phyloP scores from a whole-genome alignment of 73 alveolate genomes.

The Effrenium voratum region DNA sequence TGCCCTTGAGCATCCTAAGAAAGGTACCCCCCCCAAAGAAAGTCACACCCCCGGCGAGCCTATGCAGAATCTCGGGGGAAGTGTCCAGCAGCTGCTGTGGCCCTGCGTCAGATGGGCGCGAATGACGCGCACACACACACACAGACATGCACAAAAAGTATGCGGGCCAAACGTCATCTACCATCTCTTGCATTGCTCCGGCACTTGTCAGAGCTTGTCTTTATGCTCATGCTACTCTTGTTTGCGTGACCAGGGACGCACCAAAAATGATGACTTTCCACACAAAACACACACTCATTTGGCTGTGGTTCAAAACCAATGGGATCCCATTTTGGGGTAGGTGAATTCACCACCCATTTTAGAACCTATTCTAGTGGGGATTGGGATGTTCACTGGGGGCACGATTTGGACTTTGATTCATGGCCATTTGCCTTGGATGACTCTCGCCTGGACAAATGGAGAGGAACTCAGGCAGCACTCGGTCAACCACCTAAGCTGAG shows the following conservation, averaged over 20 bases:
- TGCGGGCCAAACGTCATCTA: too few species aligned
- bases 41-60: too few species aligned
- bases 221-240: too few species aligned
- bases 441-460: slow-evolving; percentile 70
- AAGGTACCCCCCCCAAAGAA: too few species aligned
- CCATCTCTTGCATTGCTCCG: too few species aligned
- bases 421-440: not conserved
- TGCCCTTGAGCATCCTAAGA: too few species aligned
- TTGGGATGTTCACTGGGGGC: not conserved
- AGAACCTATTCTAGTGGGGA: not conserved
- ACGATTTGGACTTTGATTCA: not conserved
- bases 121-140: too few species aligned
- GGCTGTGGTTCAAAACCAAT: not conserved
- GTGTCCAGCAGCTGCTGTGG: slow-evolving; percentile 68
- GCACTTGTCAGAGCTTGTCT: too few species aligned
- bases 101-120: slow-evolving; percentile 4
- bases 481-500: slow-evolving; percentile 40
- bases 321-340: not conserved
- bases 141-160: too few species aligned
- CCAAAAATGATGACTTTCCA: too few species aligned
- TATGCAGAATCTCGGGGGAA: slow-evolving; percentile 59
- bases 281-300: too few species aligned
- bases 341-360: not conserved
- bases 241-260: too few species aligned
- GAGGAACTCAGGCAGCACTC: slow-evolving; percentile 78